Evolutionary conservation across 1,284 basidiomycete species (phyloP).

Genomic region (Irpex sp.): DNA sequence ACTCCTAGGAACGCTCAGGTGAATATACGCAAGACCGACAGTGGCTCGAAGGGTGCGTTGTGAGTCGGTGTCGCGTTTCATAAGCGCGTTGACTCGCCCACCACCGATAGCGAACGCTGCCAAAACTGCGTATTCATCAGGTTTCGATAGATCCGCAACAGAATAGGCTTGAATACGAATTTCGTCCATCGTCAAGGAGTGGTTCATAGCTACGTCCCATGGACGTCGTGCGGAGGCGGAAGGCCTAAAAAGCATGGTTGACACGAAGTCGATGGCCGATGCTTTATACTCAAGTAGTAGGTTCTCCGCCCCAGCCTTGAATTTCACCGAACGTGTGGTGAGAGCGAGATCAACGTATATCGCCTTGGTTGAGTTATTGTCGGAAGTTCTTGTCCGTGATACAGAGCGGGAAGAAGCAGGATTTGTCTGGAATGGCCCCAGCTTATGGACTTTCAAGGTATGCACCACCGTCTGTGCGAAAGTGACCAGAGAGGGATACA

Average conservation of each 20-base stretch:
- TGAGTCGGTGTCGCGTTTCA: slow-evolving; percentile 40
- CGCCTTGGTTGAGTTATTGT: background rate
- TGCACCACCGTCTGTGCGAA: slow-evolving; percentile 60
- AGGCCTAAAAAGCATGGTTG: slow-evolving; percentile 35
- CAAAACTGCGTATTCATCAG: slow-evolving; percentile 48
- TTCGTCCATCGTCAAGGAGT: slow-evolving; percentile 43
- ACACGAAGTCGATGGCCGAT: slow-evolving; percentile 37
- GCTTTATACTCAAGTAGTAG: slow-evolving; percentile 44
- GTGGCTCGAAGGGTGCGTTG: slow-evolving; percentile 40
- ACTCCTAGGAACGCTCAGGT: slow-evolving; percentile 71
- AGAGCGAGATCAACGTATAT: slow-evolving; percentile 21
- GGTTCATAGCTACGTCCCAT: slow-evolving; percentile 41
- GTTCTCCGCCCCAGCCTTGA: slow-evolving; percentile 54
- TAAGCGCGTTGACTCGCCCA: slow-evolving; percentile 42
- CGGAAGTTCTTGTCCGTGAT: background rate
- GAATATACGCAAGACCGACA: slow-evolving; percentile 41
- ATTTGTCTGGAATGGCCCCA: background rate
- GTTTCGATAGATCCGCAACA: slow-evolving; percentile 32
- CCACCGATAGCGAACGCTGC: slow-evolving; percentile 50
- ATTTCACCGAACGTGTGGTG: slow-evolving; percentile 30
- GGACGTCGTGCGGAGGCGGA: slow-evolving; percentile 17
- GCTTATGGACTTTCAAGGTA: slow-evolving; percentile 32
- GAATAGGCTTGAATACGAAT: slow-evolving; percentile 58
- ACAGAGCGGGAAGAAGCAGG: background rate
- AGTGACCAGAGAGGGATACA: slow-evolving; percentile 59